Percentiles rank a stretch among this genome's conserved stretches.
These are phyloP conservation scores for Cladosporium sp. DNA, from an alignment of 2,329 filamentous ascomycete genomes.

Conservation along the genomic window DNA sequence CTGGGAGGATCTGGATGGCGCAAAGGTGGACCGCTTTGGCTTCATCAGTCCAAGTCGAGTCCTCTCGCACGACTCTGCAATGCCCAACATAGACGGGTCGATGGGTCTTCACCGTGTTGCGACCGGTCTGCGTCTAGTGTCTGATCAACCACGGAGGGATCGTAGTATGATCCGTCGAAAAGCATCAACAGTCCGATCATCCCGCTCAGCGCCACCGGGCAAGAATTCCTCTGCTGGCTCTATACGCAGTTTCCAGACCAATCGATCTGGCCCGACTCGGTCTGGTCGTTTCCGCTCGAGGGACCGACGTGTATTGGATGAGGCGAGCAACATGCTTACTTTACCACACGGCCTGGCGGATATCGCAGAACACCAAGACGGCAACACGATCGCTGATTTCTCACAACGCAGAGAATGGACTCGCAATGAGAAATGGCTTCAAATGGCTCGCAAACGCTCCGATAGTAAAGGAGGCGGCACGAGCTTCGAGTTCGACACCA, in stretches of 20 bases:
- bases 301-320: slow-evolving; percentile 52
- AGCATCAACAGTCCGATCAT: slow-evolving; percentile 44
- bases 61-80: slow-evolving; percentile 28
- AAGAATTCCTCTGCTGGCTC: slow-evolving; percentile 31
- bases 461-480: slow-evolving; percentile 53
- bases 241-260: slow-evolving; percentile 37
- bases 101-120: slow-evolving; percentile 52
- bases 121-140: slow-evolving; percentile 53
- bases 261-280: slow-evolving; percentile 30
- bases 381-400: slow-evolving; percentile 42
- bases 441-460: slow-evolving; percentile 52
- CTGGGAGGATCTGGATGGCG: slow-evolving; percentile 56
- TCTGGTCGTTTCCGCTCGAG: slow-evolving; percentile 43
- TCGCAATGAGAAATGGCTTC: slow-evolving; percentile 62
- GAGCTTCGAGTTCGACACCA: slow-evolving; percentile 73
- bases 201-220: slow-evolving; percentile 30
- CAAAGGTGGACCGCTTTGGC: slow-evolving; percentile 60
- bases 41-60: slow-evolving; percentile 51
- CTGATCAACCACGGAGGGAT: slow-evolving; percentile 51
- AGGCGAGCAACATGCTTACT: slow-evolving; percentile 62
- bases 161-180: slow-evolving; percentile 48
- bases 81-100: slow-evolving; percentile 14
- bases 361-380: slow-evolving; percentile 43
- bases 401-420: slow-evolving; percentile 56
- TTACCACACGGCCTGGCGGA: slow-evolving; percentile 49